Evolutionary conservation across 2,329 filamentous ascomycete genomes (phyloP), one percentile per base, ranked within the genome.

Genomic region (Trematosphaeria pertusa): DNA sequence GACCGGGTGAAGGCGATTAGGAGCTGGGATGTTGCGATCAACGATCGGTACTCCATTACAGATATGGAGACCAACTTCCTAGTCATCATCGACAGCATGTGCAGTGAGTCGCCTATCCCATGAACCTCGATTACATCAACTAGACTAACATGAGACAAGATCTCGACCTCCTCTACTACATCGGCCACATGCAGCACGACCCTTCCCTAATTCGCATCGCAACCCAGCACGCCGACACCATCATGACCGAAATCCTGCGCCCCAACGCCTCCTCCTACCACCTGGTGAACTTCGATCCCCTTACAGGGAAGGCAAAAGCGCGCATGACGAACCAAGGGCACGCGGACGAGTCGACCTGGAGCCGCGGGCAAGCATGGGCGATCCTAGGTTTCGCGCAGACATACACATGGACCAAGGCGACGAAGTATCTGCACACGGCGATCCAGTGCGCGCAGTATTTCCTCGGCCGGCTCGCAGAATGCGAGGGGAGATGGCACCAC

Each of bases 271-370:
- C 61, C 35, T 64, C 67, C 8, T 75, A 58, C 49, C 78, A 81
- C 45, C 69, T 80, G 1, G 74, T 78, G 20, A 72, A 77, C 42
- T 78, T 81, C 39, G 63, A 77, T 11, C 74, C 78, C 0, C 48
- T 46, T 0, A 76, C 69, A 0, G 78, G 79, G 0, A 53, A 49
- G 0, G 56, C 80, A 5, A 78, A 78, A 50, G 67, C 73, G 15
- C 71, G 71, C n/a, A 67, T 78, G 44, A 80, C 78, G 0, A 77
- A 79, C 37, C 78, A 80, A 53, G 78, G 78, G 0, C 73, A 73
- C 55, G 59, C 56, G 1, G 73, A 79, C 40, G 58, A 58, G 1
- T 78, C 73, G 0, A 77, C 72, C 8, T 81, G 78, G 78, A 64
- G 72, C 4, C 69, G 78, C 3, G 78, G 78, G 0, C 78, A 81